phyloP scores from a whole-genome alignment of 495 filamentous ascomycete species.

The Podospora bellae-mahoneyi region DNA sequence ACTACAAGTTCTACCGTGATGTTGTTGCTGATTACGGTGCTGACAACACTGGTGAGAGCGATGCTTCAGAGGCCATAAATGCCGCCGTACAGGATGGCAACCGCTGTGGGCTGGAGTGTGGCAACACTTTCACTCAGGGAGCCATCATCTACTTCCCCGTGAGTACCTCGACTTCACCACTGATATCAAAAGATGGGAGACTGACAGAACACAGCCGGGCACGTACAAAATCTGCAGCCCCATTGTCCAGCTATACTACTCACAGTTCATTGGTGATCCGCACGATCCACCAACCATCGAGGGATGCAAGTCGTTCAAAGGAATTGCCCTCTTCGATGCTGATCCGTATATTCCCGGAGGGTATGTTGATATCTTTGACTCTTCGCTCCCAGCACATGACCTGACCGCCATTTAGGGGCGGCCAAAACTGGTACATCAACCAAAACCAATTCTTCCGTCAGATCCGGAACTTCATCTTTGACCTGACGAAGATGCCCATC shows the following conservation, averaged over 20 bases:
- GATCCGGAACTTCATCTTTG: constrained; percentile 87
- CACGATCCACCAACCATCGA: constrained; percentile 63
- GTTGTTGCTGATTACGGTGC: constrained; percentile 61
- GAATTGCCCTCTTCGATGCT: constrained; percentile 78
- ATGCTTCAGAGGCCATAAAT: constrained; percentile 82
- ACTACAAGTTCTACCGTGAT: constrained; percentile 63
- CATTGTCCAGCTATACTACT: constrained; percentile 66
- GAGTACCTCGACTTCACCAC: too few relatives aligned
- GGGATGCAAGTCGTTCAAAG: constrained; percentile 61
- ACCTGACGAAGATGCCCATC: constrained; percentile 54
- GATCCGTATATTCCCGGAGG: constrained; percentile 60
- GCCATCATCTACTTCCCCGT: constrained; percentile 71
- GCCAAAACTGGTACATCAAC: constrained; percentile 30
- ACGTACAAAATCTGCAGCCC: constrained; percentile 64
- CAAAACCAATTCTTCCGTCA: constrained; percentile 76
- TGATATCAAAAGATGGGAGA: too few relatives aligned
- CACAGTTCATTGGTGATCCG: constrained; percentile 69
- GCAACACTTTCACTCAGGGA: constrained; percentile 67
- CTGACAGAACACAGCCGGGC: constrained; percentile 40
- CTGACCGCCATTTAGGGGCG: not conserved
- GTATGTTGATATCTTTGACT: too few relatives aligned
- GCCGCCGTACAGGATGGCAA: constrained; percentile 67
- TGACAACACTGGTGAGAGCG: constrained; percentile 64
- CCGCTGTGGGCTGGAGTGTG: constrained; percentile 72
- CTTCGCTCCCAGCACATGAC: too few relatives aligned